phyloP scores from a whole-genome alignment of 495 filamentous ascomycete genomes.

The Corynascus novoguineensis region DNA sequence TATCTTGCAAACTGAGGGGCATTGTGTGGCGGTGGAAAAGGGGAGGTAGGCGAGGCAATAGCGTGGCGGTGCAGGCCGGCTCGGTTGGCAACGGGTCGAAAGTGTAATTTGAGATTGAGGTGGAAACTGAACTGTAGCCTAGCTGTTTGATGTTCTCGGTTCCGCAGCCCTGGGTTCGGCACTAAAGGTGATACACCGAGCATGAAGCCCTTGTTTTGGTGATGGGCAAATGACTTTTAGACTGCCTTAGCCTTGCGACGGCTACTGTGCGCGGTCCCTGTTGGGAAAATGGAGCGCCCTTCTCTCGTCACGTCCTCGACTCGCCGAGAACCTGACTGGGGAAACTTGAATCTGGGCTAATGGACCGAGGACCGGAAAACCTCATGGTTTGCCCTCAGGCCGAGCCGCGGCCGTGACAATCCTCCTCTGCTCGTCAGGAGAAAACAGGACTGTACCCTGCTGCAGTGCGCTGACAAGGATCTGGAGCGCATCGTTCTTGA shows the following conservation, averaged over 20 bases:
- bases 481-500: constrained; percentile 54
- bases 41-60: background rate
- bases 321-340: no score
- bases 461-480: constrained; percentile 60
- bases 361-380: no score
- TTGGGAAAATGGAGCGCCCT: no score
- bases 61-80: background rate
- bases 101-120: background rate
- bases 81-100: background rate
- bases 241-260: no score
- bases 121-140: no score
- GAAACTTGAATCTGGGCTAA: no score
- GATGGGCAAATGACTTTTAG: no score
- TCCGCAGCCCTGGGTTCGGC: background rate
- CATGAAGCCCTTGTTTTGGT: no score
- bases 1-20: background rate
- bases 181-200: background rate
- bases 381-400: background rate
- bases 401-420: constrained; percentile 24
- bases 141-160: background rate
- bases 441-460: constrained; percentile 52
- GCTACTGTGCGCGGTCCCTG: no score
- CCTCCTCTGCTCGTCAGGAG: constrained; percentile 39
- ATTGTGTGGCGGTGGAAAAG: background rate
- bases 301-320: no score